Evolutionary conservation across 2,329 filamentous ascomycete genomes (phyloP).

Genomic region (Xylariaceae sp.): DNA sequence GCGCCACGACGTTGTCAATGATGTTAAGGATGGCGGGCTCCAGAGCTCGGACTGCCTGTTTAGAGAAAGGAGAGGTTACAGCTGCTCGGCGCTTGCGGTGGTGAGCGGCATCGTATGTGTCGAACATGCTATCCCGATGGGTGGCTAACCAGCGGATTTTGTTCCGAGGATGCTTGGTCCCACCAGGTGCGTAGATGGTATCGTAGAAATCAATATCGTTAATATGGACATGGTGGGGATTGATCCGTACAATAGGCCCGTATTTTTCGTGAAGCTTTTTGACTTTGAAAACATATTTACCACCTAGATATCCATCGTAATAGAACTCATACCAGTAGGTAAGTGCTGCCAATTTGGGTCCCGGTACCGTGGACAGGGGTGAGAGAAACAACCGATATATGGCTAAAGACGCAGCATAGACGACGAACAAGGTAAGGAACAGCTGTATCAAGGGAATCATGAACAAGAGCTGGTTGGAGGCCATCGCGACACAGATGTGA

Average conservation of each 20-base stretch:
- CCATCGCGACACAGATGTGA: too few species aligned
- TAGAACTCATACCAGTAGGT: slow-evolving; percentile 16
- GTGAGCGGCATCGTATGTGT: slow-evolving; percentile 6
- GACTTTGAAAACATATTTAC: slow-evolving; percentile 11
- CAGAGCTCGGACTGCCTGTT: slow-evolving; percentile 13
- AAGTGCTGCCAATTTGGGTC: slow-evolving; percentile 5
- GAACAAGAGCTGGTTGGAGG: too few species aligned
- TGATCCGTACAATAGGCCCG: slow-evolving; percentile 8
- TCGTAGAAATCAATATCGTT: slow-evolving; percentile 14
- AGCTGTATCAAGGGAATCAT: too few species aligned
- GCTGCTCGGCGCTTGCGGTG: slow-evolving; percentile 15
- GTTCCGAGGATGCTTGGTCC: slow-evolving; percentile 12
- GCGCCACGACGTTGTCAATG: background rate
- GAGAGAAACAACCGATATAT: slow-evolving; percentile 9
- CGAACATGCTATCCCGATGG: slow-evolving; percentile 8
- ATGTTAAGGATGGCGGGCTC: slow-evolving; percentile 10
- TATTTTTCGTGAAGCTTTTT: slow-evolving; percentile 14
- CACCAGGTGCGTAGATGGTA: slow-evolving; percentile 7
- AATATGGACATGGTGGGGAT: slow-evolving; percentile 11
- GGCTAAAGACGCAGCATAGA: background rate
- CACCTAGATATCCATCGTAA: slow-evolving; percentile 1
- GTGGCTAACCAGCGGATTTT: slow-evolving; percentile 6
- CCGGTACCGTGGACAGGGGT: slow-evolving; percentile 5
- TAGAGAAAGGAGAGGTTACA: slow-evolving; percentile 13
- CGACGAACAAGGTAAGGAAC: background rate